These are phyloP conservation scores for Lepiota venenata DNA, from an alignment of 768 basidiomycete genomes.

Conservation along the genomic window DNA sequence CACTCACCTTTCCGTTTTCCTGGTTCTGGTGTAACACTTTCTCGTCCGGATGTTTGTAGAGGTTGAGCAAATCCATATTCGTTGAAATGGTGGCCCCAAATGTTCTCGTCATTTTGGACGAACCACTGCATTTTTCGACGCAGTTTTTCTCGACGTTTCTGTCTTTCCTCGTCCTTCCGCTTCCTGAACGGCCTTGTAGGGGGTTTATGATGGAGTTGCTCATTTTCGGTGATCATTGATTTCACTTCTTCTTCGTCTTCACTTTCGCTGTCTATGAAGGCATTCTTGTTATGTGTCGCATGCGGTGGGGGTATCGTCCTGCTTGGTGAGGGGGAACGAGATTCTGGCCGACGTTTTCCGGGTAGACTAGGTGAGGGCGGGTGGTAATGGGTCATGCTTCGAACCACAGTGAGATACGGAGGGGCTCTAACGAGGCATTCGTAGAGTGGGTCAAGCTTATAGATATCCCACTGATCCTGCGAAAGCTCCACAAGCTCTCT, in stretches of 20 bases:
- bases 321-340: constrained; percentile 3
- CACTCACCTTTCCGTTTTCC: constrained; percentile 48
- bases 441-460: constrained; percentile 77
- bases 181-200: constrained; percentile 25
- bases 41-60: constrained; percentile 14
- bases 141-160: constrained; percentile 26
- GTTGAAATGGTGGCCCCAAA: not conserved
- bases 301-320: constrained; percentile 10
- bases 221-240: constrained; percentile 47
- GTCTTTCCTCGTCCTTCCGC: constrained; percentile 28
- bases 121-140: not conserved
- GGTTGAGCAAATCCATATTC: constrained; percentile 16
- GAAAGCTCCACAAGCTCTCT: constrained; percentile 50
- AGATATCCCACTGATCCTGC: constrained; percentile 85
- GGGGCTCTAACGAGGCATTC: constrained; percentile 53
- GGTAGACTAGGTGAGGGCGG: constrained; percentile 1
- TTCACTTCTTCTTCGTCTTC: constrained; percentile 43
- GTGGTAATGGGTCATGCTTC: constrained; percentile 17
- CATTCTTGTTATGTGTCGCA: not conserved
- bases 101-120: not conserved
- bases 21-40: constrained; percentile 24
- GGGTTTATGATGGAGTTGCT: not conserved
- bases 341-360: constrained; percentile 11
- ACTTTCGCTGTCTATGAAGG: constrained; percentile 16
- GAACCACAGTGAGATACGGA: constrained; percentile 35